Percentiles rank a stretch among this genome's conserved stretches.
These are phyloP conservation scores for Ceratocystis huliohia DNA, from an alignment of 2,329 filamentous ascomycete species.

Conservation along the genomic window DNA sequence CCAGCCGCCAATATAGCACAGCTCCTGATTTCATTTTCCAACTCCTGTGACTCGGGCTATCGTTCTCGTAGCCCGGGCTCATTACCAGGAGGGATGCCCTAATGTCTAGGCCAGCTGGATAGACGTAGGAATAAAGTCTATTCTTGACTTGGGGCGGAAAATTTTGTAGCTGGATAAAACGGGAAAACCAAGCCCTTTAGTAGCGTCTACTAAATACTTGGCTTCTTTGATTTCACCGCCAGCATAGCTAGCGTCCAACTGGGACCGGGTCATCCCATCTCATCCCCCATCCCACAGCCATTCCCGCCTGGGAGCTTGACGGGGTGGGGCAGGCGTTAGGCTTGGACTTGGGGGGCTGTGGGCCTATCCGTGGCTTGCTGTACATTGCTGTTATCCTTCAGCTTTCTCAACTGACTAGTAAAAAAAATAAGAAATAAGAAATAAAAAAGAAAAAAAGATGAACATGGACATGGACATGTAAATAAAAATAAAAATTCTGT, in stretches of 20 bases:
- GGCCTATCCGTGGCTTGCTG: no score
- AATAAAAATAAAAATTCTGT: no score
- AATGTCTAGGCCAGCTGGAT: not conserved
- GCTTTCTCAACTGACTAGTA: not conserved
- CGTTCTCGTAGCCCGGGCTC: not conserved
- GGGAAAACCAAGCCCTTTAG: not conserved
- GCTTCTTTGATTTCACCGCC: conserved; percentile 9
- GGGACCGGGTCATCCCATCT: conserved; percentile 9
- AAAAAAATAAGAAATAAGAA: not conserved
- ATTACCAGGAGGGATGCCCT: not conserved
- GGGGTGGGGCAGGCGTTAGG: no score
- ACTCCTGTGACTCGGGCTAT: not conserved
- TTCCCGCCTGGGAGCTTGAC: no score
- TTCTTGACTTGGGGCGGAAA: not conserved
- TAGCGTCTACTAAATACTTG: not conserved
- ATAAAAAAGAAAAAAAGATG: no score
- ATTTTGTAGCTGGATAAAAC: not conserved
- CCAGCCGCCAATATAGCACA: conserved; percentile 4
- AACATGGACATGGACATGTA: no score
- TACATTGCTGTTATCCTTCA: not conserved
- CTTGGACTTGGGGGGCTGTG: no score
- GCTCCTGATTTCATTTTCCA: conserved; percentile 6
- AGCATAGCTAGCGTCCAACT: conserved; percentile 9
- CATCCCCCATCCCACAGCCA: not conserved
- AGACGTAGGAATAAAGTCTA: not conserved